Conservation (phyloP, 768 basidiomycete genomes). For the Naganishia vishniacii region DNA sequence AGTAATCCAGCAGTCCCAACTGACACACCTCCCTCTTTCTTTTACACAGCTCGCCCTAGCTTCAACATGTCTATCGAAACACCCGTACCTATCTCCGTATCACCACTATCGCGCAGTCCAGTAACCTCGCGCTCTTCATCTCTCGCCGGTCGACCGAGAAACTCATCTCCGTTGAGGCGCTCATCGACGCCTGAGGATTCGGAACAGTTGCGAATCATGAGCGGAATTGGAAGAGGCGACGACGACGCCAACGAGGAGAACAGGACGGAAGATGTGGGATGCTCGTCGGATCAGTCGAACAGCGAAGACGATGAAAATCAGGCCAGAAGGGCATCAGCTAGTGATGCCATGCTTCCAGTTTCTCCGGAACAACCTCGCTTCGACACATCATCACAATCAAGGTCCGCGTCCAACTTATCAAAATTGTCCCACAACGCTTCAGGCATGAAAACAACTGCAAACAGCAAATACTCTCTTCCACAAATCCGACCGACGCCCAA, state of each 20-base stretch:
- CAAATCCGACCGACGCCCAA: conserved; percentile 14
- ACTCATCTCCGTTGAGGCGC: conserved; percentile 2
- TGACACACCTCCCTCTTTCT: background rate
- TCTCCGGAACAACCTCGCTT: background rate
- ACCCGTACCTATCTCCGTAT: background rate
- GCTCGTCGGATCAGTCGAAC: background rate
- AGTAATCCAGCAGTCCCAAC: no score
- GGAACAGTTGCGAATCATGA: background rate
- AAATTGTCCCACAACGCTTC: background rate
- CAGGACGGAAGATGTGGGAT: background rate
- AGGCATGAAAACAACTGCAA: background rate
- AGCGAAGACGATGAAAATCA: background rate
- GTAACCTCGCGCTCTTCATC: conserved; percentile 4
- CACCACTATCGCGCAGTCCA: background rate
- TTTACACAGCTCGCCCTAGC: background rate
- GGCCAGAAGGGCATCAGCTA: conserved; percentile 3
- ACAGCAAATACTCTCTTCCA: conserved; percentile 7
- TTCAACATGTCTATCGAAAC: background rate
- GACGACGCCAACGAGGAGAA: background rate
- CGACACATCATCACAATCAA: background rate
- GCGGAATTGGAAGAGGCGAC: background rate
- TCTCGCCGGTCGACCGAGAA: conserved; percentile 4
- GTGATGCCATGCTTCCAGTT: background rate
- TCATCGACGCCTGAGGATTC: conserved; percentile 7
- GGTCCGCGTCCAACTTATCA: background rate